Conservation (phyloP, 2,329 filamentous ascomycete genomes). For the Penicillium sp. region DNA sequence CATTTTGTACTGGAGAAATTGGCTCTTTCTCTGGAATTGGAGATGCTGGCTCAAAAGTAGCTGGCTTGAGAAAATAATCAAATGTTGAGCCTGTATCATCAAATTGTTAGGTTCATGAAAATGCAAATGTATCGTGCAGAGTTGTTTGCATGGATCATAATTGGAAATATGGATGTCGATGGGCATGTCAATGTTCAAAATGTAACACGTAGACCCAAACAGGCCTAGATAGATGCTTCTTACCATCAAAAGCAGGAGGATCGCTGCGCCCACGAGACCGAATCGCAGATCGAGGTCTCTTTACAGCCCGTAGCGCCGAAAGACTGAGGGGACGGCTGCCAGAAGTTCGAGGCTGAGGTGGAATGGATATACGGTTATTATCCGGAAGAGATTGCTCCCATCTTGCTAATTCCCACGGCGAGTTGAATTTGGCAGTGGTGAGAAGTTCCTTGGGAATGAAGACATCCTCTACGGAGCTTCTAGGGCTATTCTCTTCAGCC, state of each 20-base stretch:
- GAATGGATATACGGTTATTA: constrained; percentile 15
- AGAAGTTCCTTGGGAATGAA: constrained; percentile 19
- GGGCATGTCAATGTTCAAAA: too few relatives aligned
- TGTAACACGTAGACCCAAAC: too few relatives aligned
- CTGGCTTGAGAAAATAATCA: constrained; percentile 1
- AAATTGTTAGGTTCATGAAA: background rate
- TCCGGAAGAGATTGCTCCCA: constrained; percentile 22
- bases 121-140: too few relatives aligned
- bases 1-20: constrained; percentile 16
- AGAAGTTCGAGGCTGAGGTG: background rate
- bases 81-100: background rate
- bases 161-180: background rate
- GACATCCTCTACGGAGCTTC: constrained; percentile 20
- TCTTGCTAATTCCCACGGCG: constrained; percentile 18
- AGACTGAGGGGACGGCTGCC: constrained; percentile 15
- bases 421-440: constrained; percentile 19
- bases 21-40: constrained; percentile 14
- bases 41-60: constrained; percentile 4
- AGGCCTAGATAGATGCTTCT: background rate
- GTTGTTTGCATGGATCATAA: background rate
- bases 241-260: constrained; percentile 3
- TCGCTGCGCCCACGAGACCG: constrained; percentile 10
- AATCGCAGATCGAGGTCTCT: constrained; percentile 7
- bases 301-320: constrained; percentile 9
- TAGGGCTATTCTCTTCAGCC: constrained; percentile 1